Evolutionary conservation across 495 filamentous ascomycete species (phyloP).

Genomic region (Aspergillus cristatus): DNA sequence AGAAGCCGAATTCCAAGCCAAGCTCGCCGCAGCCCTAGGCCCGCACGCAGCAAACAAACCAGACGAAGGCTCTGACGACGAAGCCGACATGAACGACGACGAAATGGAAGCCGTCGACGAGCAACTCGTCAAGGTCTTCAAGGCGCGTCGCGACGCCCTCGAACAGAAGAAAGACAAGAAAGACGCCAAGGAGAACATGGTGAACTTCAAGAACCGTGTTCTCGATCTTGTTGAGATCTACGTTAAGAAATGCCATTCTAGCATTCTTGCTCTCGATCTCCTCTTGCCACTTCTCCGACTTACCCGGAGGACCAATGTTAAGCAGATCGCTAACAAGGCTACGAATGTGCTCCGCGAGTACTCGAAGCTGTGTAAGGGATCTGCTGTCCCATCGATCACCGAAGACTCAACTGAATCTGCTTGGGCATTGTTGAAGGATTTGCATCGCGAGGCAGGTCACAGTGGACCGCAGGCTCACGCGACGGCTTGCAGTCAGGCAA

Average conservation of each 20-base stretch:
- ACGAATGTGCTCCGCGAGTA: slow-evolving; percentile 58
- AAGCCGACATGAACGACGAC: slow-evolving; percentile 77
- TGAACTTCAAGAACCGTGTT: slow-evolving; percentile 91
- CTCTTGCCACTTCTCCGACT: slow-evolving; percentile 56
- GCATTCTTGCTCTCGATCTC: slow-evolving; percentile 54
- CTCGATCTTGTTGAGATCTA: slow-evolving; percentile 82
- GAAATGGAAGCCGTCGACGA: slow-evolving; percentile 89
- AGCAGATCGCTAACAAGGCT: slow-evolving; percentile 65
- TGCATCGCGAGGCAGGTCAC: slow-evolving; percentile 65
- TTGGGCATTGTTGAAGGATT: slow-evolving; percentile 49
- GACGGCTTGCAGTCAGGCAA: slow-evolving; percentile 51
- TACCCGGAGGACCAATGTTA: slow-evolving; percentile 53
- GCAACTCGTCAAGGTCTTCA: slow-evolving; percentile 74
- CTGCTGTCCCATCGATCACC: slow-evolving; percentile 35
- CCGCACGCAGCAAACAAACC: slow-evolving; percentile 48
- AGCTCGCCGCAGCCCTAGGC: slow-evolving; percentile 64
- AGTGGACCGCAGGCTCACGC: slow-evolving; percentile 50
- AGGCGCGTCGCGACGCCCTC: slow-evolving; percentile 50
- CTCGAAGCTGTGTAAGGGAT: slow-evolving; percentile 57
- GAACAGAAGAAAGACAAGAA: slow-evolving; percentile 72
- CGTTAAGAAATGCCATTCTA: slow-evolving; percentile 65
- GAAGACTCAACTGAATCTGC: slow-evolving; percentile 26
- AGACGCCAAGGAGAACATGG: slow-evolving; percentile 77
- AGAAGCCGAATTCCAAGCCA: slow-evolving; percentile 61
- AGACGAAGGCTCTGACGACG: slow-evolving; percentile 44